A percentile compares a stretch with the other conserved stretches of the same genome.
These are phyloP conservation scores for Clonostachys rhizophaga DNA, from an alignment of 2,329 filamentous ascomycete genomes.

Conservation along the genomic window DNA sequence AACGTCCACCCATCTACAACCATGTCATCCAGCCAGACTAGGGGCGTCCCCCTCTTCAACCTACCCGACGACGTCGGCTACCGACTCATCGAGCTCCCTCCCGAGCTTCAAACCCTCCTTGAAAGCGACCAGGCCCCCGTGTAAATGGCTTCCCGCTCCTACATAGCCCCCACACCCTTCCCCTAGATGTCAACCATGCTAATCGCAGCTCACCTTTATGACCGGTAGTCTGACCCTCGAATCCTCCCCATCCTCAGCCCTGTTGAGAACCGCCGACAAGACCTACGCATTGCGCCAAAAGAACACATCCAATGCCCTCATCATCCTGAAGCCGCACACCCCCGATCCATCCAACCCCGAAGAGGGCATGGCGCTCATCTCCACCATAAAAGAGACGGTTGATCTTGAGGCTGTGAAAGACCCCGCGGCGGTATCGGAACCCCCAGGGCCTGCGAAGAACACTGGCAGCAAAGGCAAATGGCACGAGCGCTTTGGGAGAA, in stretches of 20 bases:
- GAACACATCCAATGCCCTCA: slow-evolving; percentile 63
- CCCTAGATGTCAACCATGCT: background rate
- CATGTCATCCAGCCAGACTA: slow-evolving; percentile 39
- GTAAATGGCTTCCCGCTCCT: slow-evolving; percentile 27
- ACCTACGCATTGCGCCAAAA: slow-evolving; percentile 60
- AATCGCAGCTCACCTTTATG: background rate
- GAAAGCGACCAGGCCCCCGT: slow-evolving; percentile 47
- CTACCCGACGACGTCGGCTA: slow-evolving; percentile 44
- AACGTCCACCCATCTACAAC: too few relatives aligned
- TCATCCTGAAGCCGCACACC: slow-evolving; percentile 38
- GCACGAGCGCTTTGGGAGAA: slow-evolving; percentile 54
- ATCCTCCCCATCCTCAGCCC: slow-evolving; percentile 40
- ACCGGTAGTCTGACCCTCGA: slow-evolving; percentile 39
- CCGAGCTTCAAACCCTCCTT: slow-evolving; percentile 50
- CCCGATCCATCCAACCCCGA: slow-evolving; percentile 8
- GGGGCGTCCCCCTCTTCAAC: slow-evolving; percentile 46
- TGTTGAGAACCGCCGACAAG: slow-evolving; percentile 45
- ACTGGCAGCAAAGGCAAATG: slow-evolving; percentile 43
- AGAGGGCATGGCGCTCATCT: slow-evolving; percentile 40
- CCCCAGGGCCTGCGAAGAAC: background rate
- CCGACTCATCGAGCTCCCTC: slow-evolving; percentile 58
- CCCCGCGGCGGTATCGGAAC: slow-evolving; percentile 11
- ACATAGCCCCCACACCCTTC: background rate
- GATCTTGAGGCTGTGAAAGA: slow-evolving; percentile 46
- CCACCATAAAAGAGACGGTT: slow-evolving; percentile 57